These are phyloP conservation scores for Lichtheimia ornata DNA, from an alignment of 371 early-diverging fungal genomes.

Conservation along the genomic window DNA sequence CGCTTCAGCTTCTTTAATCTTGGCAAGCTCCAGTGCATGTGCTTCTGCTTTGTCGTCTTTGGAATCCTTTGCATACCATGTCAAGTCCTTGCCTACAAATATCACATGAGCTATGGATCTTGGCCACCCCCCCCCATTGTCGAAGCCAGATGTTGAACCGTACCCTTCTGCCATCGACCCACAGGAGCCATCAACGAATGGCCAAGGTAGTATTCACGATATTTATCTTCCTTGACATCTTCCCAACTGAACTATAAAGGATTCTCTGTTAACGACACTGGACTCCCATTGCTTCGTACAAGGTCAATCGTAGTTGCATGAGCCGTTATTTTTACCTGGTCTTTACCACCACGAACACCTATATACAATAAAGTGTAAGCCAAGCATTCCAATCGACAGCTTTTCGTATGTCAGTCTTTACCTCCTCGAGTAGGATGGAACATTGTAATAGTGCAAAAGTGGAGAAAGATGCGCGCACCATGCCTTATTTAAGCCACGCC, in stretches of 20 bases:
- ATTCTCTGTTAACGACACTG: neutral
- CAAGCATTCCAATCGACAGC: conserved; percentile 4
- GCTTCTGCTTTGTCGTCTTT: conserved; percentile 26
- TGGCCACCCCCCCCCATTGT: too few relatives aligned
- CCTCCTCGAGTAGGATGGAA: conserved; percentile 58
- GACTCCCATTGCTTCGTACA: neutral
- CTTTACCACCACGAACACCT: conserved; percentile 67
- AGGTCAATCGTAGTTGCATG: neutral
- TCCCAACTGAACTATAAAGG: conserved; percentile 56
- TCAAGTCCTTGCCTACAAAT: conserved; percentile 67
- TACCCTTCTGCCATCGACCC: conserved; percentile 69
- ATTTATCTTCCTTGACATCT: conserved; percentile 80
- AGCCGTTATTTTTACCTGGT: conserved; percentile 41
- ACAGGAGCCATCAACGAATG: conserved; percentile 84
- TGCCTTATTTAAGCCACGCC: too few relatives aligned
- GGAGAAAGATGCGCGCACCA: neutral
- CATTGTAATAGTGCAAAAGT: conserved; percentile 21
- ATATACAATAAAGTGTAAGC: conserved; percentile 9
- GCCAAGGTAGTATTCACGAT: conserved; percentile 87
- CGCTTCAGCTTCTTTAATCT: conserved; percentile 76
- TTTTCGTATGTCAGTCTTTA: conserved; percentile 11
- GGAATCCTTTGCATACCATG: conserved; percentile 74
- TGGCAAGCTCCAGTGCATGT: conserved; percentile 54
- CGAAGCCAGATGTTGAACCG: neutral
- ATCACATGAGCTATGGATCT: neutral